Evolutionary conservation across 768 basidiomycete genomes (phyloP), one percentile per base, ranked within the genome.

Genomic region (Naematelia aurantialba): DNA sequence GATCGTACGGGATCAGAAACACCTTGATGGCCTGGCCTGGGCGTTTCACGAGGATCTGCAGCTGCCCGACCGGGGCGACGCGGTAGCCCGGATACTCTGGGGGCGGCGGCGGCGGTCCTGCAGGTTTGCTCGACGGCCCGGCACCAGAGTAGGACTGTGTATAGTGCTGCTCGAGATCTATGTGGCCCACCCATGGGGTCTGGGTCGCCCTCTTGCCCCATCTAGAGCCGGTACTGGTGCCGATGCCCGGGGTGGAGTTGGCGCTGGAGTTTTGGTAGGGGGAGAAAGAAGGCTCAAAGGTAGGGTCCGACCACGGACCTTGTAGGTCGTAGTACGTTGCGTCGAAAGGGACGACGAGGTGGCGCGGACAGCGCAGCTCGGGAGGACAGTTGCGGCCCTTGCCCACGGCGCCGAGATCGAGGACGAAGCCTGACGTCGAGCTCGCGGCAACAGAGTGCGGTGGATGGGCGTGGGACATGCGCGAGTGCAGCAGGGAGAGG

Each of bases 381-480:
- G 63, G 50, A 0, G 69, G 65, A 57, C 69, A 69, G 0, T 49
- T 55, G 17, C 56, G 64, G 3, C 64, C 68, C 52, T 55, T 65
- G 0, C 67, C 68, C 3, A 69, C 30, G 2, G 59, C 39, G 1
- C 63, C 64, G 14, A 76, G 55, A 25, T 63, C 61, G 11, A 76
- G 52, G 0, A 67, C 61, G 59, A 76, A 76, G 3, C 58, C 62
- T 2, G 54, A 42, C 2, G 53, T 50, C 1, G 66, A 60, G n/a
- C 63, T 53, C 2, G 63, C 57, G 5, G 63, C 49, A 2, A 71
- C 52, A 25, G 58, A 60, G 51, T 74, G 75, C 1, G 70, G 62
- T 11, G 58, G 57, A 54, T 75, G 71, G 0, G 75, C 74, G 31
- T 67, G 65, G 4, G 73, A 75, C 75, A 76, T 76, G 3, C 75